Conservation (phyloP, 2,329 filamentous ascomycete species). For the Uncinocarpus reesii region DNA sequence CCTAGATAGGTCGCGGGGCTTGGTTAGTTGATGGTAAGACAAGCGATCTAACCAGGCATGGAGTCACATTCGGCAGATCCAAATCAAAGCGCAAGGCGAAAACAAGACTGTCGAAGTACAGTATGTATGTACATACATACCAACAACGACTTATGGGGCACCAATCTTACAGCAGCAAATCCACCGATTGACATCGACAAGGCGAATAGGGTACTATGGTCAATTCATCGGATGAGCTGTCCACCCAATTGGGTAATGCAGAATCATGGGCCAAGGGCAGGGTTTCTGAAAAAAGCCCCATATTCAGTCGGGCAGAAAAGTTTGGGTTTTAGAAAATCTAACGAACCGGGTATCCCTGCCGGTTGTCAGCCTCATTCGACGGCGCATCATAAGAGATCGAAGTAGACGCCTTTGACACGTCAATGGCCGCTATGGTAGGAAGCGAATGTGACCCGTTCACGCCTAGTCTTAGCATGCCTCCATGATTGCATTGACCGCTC, state of each 20-base stretch:
- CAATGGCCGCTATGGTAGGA: not conserved
- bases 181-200: too few species aligned
- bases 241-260: not conserved
- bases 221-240: too few species aligned
- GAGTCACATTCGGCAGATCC: too few species aligned
- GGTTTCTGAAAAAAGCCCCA: not conserved
- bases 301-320: not conserved
- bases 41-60: too few species aligned
- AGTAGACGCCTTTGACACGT: constrained; percentile 1
- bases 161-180: too few species aligned
- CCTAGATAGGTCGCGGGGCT: too few species aligned
- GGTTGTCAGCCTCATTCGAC: constrained; percentile 4
- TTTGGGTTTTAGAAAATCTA: not conserved
- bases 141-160: too few species aligned
- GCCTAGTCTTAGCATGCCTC: not conserved
- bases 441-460: not conserved
- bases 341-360: not conserved
- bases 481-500: not conserved
- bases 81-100: too few species aligned
- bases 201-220: too few species aligned
- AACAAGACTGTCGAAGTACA: too few species aligned
- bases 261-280: not conserved
- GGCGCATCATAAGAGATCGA: not conserved
- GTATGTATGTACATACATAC: too few species aligned
- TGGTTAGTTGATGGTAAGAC: too few species aligned